Evolutionary conservation across 2,329 filamentous ascomycete species (phyloP).

Genomic region (Xylariales sp.): DNA sequence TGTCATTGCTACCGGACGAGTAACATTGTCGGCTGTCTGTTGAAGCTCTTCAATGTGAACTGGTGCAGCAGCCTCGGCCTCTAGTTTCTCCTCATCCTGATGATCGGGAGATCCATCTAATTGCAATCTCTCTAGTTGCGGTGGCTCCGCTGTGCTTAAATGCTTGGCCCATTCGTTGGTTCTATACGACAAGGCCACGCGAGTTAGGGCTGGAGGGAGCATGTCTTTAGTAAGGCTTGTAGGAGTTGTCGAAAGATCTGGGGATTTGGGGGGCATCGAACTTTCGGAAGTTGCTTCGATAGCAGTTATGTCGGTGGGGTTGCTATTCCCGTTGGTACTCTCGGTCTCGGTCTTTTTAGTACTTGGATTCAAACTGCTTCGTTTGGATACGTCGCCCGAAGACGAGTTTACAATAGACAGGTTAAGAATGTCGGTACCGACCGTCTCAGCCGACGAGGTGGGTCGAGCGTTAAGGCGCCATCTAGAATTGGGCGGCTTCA

Average conservation of each 20-base stretch:
- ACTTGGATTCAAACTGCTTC: conserved; percentile 40
- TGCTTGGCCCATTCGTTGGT: conserved; percentile 98
- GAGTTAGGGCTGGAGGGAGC: conserved; percentile 78
- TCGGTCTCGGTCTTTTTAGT: conserved; percentile 38
- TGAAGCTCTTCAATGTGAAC: conserved; percentile 73
- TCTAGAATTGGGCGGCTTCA: conserved; percentile 26
- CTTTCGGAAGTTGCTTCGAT: conserved; percentile 39
- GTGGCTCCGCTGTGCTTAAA: conserved; percentile 79
- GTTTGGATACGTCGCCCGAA: conserved; percentile 38
- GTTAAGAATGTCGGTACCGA: conserved; percentile 47
- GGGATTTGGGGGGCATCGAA: conserved; percentile 44
- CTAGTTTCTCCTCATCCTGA: conserved; percentile 42
- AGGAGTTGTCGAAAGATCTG: conserved; percentile 52
- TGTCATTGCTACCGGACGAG: conserved; percentile 54
- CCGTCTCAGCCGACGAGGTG: conserved; percentile 46
- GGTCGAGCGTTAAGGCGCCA: conserved; percentile 34
- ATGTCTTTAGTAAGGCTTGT: conserved; percentile 67
- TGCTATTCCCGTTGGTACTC: conserved; percentile 32
- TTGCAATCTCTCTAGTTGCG: conserved; percentile 71
- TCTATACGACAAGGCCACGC: conserved; percentile 82
- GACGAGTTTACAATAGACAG: conserved; percentile 35
- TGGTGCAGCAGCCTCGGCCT: conserved; percentile 67
- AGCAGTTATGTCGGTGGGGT: conserved; percentile 34
- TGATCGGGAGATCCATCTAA: conserved; percentile 56
- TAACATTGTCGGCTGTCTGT: conserved; percentile 68